These are phyloP conservation scores for Ustilago shanxiensis DNA, from an alignment of 1,284 basidiomycete species.

Conservation along the genomic window DNA sequence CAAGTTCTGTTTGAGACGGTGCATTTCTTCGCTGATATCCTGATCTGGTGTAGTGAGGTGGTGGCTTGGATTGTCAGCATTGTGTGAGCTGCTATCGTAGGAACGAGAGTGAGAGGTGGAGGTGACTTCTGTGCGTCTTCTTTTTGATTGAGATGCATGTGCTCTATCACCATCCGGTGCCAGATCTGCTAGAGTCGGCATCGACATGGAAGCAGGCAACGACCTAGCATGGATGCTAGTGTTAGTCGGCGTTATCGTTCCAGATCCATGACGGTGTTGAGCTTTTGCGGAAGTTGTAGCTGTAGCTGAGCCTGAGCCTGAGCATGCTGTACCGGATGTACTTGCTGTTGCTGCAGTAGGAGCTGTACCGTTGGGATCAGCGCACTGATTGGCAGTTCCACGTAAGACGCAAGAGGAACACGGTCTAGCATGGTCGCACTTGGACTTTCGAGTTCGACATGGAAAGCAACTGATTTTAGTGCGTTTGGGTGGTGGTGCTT, in stretches of 20 bases:
- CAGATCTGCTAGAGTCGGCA: not conserved
- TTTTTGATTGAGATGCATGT: conserved; percentile 18
- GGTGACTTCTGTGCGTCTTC: conserved; percentile 10
- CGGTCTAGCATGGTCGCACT: conserved; percentile 43
- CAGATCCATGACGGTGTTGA: not conserved
- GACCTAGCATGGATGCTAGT: not conserved
- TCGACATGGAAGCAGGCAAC: conserved; percentile 22
- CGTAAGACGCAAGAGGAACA: conserved; percentile 44
- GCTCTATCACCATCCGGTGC: not conserved
- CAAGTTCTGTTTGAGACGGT: conserved; percentile 27
- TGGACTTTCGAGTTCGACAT: conserved; percentile 41
- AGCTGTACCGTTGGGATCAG: conserved; percentile 19
- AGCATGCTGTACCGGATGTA: no score
- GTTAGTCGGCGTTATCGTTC: not conserved
- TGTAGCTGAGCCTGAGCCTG: conserved; percentile 3
- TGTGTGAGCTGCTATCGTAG: no score
- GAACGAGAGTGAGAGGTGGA: not conserved
- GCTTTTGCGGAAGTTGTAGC: not conserved
- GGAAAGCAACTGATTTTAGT: conserved; percentile 47
- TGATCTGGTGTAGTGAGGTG: not conserved
- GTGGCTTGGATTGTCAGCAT: not conserved
- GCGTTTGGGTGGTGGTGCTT: conserved; percentile 15
- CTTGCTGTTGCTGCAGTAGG: conserved; percentile 4
- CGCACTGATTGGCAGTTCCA: conserved; percentile 28
- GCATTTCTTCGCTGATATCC: conserved; percentile 20